phyloP scores from a whole-genome alignment of 768 basidiomycete genomes.

The Boletus reticuloceps region DNA sequence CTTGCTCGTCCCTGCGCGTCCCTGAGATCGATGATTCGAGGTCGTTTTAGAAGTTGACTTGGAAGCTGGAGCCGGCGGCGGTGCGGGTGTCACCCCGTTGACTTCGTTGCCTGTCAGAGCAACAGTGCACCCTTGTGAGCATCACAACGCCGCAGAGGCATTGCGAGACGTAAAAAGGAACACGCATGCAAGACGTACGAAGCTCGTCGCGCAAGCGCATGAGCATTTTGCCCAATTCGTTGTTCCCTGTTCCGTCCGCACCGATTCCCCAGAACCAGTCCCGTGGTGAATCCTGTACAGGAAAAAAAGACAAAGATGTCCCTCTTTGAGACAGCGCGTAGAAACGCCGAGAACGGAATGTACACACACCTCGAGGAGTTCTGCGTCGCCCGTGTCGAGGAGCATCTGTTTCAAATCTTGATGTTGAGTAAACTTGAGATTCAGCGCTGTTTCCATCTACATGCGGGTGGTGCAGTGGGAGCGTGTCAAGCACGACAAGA shows the following conservation, averaged over 20 bases:
- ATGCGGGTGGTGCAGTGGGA: no score
- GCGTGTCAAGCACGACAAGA: no score
- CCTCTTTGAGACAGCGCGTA: neutral
- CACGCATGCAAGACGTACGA: constrained; percentile 28
- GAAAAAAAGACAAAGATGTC: no score
- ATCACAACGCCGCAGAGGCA: neutral
- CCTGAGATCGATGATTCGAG: constrained; percentile 1
- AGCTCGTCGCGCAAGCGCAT: constrained; percentile 59
- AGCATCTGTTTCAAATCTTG: constrained; percentile 53
- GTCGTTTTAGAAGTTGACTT: neutral
- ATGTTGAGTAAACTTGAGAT: constrained; percentile 73
- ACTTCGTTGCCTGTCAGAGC: constrained; percentile 8
- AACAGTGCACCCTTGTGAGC: neutral
- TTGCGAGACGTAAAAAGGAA: neutral
- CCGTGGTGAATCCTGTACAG: constrained; percentile 59
- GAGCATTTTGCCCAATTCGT: constrained; percentile 71
- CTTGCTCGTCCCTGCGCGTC: neutral
- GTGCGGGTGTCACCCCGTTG: neutral
- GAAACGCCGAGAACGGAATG: neutral
- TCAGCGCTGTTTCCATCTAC: constrained; percentile 64
- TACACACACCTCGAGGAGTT: constrained; percentile 60
- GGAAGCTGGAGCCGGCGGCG: neutral
- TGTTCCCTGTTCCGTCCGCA: constrained; percentile 60
- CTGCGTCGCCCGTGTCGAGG: constrained; percentile 61
- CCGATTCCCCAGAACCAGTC: constrained; percentile 80